Base-by-base conservation (phyloP, 108 stramenopile species). In the Conticribra weissflogii region DNA sequence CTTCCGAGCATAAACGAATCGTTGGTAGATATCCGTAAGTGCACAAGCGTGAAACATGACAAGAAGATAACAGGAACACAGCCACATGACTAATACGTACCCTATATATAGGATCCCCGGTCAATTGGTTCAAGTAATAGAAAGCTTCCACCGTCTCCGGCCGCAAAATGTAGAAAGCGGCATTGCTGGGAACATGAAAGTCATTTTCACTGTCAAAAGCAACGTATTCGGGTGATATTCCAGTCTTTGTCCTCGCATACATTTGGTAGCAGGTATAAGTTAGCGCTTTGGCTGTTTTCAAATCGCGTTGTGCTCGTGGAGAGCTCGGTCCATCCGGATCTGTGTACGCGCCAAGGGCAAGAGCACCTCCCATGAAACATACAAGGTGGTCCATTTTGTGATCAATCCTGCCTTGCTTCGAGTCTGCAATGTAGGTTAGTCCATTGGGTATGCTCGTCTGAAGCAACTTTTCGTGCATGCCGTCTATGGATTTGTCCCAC, bases 231-330 rank as follows among this genome's bases (percentile, higher is more conserved):
- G 97, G 91, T 0, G 91, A 76, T 15, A 99, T 89, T 21, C 97
- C 97, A 0, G 97, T 98, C 5, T 83, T 72, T 68, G 85, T 87
- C 23, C 88, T 71, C 0, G 87, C 85, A 71, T 98, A 96, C 87
- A 95, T 96, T 79, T 96, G 92, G 72, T 96, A 93, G 67, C 98
- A 99, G 19, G 98, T 96, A 66, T 97, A 93, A 19, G 91, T 87
- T n/a, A 99, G 61, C 0, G 94, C 96, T 69, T 88, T 77, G 9
- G 72, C 90, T 17, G 89, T 87, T 55, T 84, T 82, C 65, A 95
- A 85, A 80, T 95, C 89, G 48, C 95, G 81, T 57, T 93, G 78
- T 4, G 93, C 93, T 19, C 91, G 77, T 54, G 81, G 78, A 41
- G 85, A 88, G 16, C 87, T 79, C 5, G 66, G 16, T 28, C 73